Conservation (phyloP, 208 protist genomes). For the Leishmania tarentolae region DNA sequence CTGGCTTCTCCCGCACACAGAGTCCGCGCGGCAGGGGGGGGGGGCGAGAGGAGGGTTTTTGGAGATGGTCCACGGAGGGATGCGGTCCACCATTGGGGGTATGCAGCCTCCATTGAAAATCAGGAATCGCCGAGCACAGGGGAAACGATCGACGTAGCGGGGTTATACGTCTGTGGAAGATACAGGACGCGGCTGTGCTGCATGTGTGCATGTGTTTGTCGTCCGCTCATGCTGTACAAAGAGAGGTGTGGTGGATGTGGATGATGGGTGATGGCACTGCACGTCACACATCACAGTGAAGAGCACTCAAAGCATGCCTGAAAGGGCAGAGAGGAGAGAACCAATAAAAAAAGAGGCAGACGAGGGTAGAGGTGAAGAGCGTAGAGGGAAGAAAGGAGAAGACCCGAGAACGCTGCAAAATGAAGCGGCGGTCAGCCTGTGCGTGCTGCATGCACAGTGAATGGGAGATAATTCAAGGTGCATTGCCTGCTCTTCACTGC, state of each 20-base stretch:
- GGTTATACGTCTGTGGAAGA: not conserved
- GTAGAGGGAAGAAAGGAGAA: not conserved
- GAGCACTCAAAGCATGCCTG: not conserved
- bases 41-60: too few relatives aligned
- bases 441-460: not conserved
- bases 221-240: not conserved
- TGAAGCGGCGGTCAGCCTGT: not conserved
- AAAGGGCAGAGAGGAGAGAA: not conserved
- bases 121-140: not conserved
- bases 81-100: not conserved
- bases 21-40: too few relatives aligned
- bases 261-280: not conserved
- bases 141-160: not conserved
- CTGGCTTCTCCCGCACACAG: not conserved
- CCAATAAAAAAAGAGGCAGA: not conserved
- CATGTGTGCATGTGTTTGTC: not conserved
- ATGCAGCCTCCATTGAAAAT: too few relatives aligned
- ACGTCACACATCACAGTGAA: too few relatives aligned
- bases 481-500: not conserved
- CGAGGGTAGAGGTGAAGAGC: not conserved
- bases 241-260: not conserved
- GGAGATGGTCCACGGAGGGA: too few relatives aligned
- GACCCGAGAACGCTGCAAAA: not conserved
- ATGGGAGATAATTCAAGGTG: not conserved
- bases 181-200: not conserved